phyloP scores from a whole-genome alignment of 2,329 filamentous ascomycete genomes.

The Knoxdaviesia proteae region DNA sequence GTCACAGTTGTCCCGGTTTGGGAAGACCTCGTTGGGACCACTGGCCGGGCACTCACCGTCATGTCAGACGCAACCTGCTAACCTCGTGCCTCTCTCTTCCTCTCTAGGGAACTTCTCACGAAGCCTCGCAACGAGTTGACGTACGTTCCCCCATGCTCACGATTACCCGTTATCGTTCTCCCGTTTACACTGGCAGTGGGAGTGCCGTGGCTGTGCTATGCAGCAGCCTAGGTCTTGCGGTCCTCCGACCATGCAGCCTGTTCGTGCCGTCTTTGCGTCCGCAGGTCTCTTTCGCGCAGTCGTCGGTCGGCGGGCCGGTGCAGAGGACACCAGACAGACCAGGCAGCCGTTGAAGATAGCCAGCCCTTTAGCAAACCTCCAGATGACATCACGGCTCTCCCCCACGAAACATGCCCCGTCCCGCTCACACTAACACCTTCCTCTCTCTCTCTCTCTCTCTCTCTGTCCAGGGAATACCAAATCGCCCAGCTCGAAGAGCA shows the following conservation, averaged over 20 bases:
- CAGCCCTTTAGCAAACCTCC: slow-evolving; percentile 1
- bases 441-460: background rate
- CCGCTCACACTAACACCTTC: background rate
- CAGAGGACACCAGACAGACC: no score
- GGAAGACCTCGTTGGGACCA: background rate
- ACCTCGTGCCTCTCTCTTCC: slow-evolving; percentile 7
- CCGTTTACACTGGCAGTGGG: no score
- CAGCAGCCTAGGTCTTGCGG: no score
- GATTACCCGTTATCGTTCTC: background rate
- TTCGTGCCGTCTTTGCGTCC: no score
- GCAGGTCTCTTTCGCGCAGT: no score
- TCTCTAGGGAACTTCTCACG: slow-evolving; percentile 57
- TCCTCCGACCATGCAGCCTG: no score
- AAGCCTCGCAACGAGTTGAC: slow-evolving; percentile 84
- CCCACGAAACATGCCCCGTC: no score
- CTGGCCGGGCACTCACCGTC: no score
- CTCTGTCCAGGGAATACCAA: slow-evolving; percentile 56
- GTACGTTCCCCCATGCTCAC: slow-evolving; percentile 30
- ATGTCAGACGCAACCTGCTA: background rate
- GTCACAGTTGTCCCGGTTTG: background rate
- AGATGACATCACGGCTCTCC: no score
- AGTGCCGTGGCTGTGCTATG: no score
- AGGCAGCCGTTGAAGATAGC: background rate
- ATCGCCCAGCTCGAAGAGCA: slow-evolving; percentile 48
- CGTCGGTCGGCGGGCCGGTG: no score